A percentile compares a stretch with the other conserved stretches of the same genome.
Conservation (phyloP, 768 basidiomycete species). For the Rhizopogon vulgaris region DNA sequence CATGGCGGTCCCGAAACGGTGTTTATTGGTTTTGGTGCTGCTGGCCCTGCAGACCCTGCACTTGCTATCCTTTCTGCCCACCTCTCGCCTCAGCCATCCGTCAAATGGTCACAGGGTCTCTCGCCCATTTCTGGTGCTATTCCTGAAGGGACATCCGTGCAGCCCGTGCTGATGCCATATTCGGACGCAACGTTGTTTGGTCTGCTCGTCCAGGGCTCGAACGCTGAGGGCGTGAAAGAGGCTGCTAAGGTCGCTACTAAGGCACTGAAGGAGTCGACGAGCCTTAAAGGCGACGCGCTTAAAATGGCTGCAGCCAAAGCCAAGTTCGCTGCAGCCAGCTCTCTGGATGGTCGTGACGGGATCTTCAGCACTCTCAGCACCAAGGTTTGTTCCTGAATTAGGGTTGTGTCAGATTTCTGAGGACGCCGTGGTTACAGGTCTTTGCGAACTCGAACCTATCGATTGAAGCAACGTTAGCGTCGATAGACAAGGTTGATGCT, state of each 20-base stretch:
- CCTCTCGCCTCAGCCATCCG: constrained; percentile 68
- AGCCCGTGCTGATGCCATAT: constrained; percentile 79
- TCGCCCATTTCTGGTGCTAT: constrained; percentile 61
- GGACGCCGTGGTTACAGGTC: constrained; percentile 35
- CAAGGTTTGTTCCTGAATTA: constrained; percentile 40
- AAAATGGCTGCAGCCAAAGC: constrained; percentile 83
- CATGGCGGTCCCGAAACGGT: constrained; percentile 64
- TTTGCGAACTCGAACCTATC: constrained; percentile 52
- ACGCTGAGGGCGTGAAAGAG: constrained; percentile 54
- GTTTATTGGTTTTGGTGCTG: constrained; percentile 84
- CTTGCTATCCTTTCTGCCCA: constrained; percentile 76
- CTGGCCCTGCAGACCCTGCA: constrained; percentile 58
- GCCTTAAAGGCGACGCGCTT: constrained; percentile 60
- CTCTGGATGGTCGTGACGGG: constrained; percentile 66
- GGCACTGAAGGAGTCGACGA: constrained; percentile 47
- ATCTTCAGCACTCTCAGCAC: constrained; percentile 54
- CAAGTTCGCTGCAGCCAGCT: constrained; percentile 73
- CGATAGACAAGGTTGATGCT: constrained; percentile 65
- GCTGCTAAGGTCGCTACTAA: constrained; percentile 66
- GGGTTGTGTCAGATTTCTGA: background rate
- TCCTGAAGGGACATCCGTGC: constrained; percentile 56
- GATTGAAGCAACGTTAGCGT: constrained; percentile 54
- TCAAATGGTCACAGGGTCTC: constrained; percentile 82
- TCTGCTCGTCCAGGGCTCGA: constrained; percentile 67
- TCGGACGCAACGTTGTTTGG: constrained; percentile 90